A percentile compares a stretch with the other conserved stretches of the same genome.
Evolutionary conservation across 495 filamentous ascomycete genomes (phyloP).

Genomic region (Neurospora sp.): DNA sequence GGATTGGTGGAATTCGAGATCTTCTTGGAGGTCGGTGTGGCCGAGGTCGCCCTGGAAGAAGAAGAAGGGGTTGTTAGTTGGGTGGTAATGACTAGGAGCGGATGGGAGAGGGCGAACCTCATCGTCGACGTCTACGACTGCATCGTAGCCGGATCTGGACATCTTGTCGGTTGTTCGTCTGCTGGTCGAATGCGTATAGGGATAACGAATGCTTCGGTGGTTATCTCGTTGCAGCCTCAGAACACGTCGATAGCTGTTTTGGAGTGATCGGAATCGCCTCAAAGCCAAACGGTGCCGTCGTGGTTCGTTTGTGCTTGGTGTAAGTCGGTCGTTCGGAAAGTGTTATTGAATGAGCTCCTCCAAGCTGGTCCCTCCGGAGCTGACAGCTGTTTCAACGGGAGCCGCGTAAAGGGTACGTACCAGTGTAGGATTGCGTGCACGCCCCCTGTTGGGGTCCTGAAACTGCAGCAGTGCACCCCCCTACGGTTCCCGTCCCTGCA

Average conservation of each 20-base stretch:
- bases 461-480: not conserved
- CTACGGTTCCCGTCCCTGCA: not conserved
- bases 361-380: not conserved
- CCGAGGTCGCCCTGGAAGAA: constrained; percentile 77
- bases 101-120: constrained; percentile 37
- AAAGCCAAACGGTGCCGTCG: not conserved
- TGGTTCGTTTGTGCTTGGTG: not conserved
- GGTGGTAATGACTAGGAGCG: not conserved
- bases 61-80: not conserved
- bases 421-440: not conserved
- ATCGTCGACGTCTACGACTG: constrained; percentile 91
- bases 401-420: not conserved
- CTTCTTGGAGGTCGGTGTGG: constrained; percentile 94
- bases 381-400: not conserved
- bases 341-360: not conserved
- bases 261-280: not conserved
- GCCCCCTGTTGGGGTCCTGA: not conserved
- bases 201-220: not conserved
- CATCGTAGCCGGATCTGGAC: constrained; percentile 86
- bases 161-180: constrained; percentile 33
- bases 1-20: constrained; percentile 96
- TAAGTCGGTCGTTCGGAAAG: not conserved
- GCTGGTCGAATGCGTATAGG: not conserved
- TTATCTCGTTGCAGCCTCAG: not conserved
- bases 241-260: not conserved